These are phyloP conservation scores for Moniliella sp. DNA, from an alignment of 1,284 basidiomycete species.

Conservation along the genomic window DNA sequence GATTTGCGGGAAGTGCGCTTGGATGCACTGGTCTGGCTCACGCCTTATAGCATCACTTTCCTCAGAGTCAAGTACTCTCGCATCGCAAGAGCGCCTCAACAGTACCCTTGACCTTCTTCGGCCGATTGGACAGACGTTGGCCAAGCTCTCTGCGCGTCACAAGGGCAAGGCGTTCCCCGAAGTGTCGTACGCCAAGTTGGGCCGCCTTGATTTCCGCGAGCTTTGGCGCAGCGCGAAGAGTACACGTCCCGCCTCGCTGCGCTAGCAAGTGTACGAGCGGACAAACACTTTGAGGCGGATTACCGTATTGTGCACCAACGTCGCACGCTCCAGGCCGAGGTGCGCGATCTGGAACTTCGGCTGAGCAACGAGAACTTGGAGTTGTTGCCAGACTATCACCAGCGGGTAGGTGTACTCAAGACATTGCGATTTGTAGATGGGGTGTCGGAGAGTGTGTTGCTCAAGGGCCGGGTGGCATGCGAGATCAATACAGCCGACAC, in stretches of 20 bases:
- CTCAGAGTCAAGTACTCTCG: too few species aligned
- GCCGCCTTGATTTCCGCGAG: constrained; percentile 80
- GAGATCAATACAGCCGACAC: constrained; percentile 87
- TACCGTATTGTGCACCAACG: constrained; percentile 54
- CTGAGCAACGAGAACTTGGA: constrained; percentile 70
- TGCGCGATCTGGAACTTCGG: constrained; percentile 37
- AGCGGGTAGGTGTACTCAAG: constrained; percentile 70
- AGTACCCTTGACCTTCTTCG: too few species aligned
- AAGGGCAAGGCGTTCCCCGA: constrained; percentile 14
- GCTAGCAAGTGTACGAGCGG: constrained; percentile 4
- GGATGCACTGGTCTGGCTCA: constrained; percentile 57
- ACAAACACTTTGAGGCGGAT: constrained; percentile 2
- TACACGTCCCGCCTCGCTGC: constrained; percentile 32
- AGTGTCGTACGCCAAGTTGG: constrained; percentile 56
- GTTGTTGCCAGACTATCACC: constrained; percentile 86
- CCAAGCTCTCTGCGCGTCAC: too few species aligned
- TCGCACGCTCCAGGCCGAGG: constrained; percentile 50
- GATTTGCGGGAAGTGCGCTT: constrained; percentile 50
- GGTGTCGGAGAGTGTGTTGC: constrained; percentile 64
- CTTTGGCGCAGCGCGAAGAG: constrained; percentile 45
- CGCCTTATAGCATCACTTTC: too few species aligned
- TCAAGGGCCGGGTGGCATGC: constrained; percentile 91
- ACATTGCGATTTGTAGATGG: constrained; percentile 42
- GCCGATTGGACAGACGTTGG: too few species aligned
- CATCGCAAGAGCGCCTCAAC: too few species aligned